A percentile compares a stretch with the other conserved stretches of the same genome.
Evolutionary conservation across 202 grass and related monocot genomes (phyloP).

Genomic region (Brachypodium distachyon): DNA sequence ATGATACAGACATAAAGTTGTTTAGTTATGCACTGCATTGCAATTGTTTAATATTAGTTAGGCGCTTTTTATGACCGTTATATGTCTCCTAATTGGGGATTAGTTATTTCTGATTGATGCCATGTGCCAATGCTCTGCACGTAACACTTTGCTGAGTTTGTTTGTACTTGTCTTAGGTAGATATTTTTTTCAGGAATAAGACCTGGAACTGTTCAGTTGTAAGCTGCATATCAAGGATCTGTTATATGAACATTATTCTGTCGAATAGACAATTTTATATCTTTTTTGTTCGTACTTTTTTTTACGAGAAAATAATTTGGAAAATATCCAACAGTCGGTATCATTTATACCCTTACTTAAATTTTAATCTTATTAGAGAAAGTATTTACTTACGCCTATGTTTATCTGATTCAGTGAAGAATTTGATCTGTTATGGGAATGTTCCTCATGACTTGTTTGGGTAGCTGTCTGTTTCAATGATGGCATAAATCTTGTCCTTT

Average conservation of each 20-base stretch:
- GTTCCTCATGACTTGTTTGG: background rate
- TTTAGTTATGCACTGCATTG: background rate
- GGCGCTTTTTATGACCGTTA: background rate
- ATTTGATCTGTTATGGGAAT: background rate
- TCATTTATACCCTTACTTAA: background rate
- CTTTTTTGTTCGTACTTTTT: background rate
- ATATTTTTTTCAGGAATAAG: constrained; percentile 1
- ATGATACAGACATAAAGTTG: background rate
- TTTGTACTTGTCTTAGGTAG: constrained; percentile 15
- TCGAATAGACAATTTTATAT: background rate
- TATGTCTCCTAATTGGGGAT: background rate
- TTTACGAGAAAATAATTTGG: background rate
- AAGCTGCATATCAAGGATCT: background rate
- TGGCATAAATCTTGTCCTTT: background rate
- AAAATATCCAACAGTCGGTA: background rate
- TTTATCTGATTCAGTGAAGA: background rate
- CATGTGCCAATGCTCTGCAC: background rate
- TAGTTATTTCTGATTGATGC: background rate
- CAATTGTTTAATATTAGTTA: background rate
- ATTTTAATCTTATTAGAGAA: background rate
- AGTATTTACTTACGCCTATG: background rate
- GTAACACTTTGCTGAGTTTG: background rate
- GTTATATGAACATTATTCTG: background rate
- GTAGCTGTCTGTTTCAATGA: background rate
- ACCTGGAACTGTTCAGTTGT: constrained; percentile 8